phyloP scores from a whole-genome alignment of 179 eudicot species.

The Pouteria campechiana region DNA sequence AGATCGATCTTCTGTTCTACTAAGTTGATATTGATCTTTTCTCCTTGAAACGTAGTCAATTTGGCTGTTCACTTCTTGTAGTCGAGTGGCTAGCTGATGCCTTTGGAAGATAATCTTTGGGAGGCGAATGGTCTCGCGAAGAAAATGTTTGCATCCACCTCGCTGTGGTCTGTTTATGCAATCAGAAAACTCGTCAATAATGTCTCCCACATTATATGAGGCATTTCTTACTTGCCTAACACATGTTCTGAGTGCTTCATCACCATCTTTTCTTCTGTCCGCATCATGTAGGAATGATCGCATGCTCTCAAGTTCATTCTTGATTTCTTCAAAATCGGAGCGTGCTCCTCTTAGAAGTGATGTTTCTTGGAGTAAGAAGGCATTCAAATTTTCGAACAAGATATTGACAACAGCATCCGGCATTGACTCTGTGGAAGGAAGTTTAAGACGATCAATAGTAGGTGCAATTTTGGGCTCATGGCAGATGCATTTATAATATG shows the following conservation, averaged over 20 bases:
- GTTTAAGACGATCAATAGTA: too few species aligned
- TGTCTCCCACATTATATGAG: slow-evolving; percentile 12
- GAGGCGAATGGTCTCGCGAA: slow-evolving; percentile 4
- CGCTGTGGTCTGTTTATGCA: slow-evolving; percentile 5
- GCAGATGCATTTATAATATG: too few species aligned
- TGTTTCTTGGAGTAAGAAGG: slow-evolving; percentile 10
- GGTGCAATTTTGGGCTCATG: too few species aligned
- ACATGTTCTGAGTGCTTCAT: slow-evolving; percentile 17
- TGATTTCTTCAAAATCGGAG: slow-evolving; percentile 15
- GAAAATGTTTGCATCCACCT: slow-evolving; percentile 7
- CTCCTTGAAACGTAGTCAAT: slow-evolving; percentile 16
- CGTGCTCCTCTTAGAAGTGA: slow-evolving; percentile 13
- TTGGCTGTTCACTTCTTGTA: slow-evolving; percentile 10
- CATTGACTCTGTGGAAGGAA: too few species aligned
- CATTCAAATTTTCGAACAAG: slow-evolving; percentile 10
- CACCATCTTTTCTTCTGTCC: slow-evolving; percentile 11
- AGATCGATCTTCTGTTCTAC: slow-evolving; percentile 2
- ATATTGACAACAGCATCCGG: slow-evolving; percentile 23
- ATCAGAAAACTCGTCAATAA: slow-evolving; percentile 20
- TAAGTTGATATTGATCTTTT: slow-evolving; percentile 14
- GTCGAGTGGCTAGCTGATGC: slow-evolving; percentile 6
- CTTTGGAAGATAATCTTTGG: slow-evolving; percentile 5
- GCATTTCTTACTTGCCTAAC: slow-evolving; percentile 22
- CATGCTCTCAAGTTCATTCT: slow-evolving; percentile 24
- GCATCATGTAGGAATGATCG: slow-evolving; percentile 23